Evolutionary conservation across 1,284 basidiomycete species (phyloP), one percentile per base, ranked within the genome.

Genomic region (Boletus semigastroideus): DNA sequence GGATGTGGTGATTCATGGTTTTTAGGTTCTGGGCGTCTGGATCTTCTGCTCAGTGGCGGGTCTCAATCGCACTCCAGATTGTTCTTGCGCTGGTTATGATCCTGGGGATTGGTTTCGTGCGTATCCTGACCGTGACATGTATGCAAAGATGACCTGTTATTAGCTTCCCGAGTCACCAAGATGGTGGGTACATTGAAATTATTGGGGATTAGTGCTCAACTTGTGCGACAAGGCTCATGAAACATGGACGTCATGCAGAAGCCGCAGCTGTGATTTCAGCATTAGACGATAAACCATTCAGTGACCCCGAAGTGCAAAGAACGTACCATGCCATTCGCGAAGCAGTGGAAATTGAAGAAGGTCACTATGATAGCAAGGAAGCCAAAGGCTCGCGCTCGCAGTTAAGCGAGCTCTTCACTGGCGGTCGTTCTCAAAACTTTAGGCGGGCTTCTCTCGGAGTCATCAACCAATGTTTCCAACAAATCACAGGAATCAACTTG

Each of bases 151-250:
- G 27, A 57, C 51, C 30, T 3, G 19, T 40, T 19, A 1, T 42
- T 20, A 81, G 79, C 74, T 88, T 27, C 86, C 85, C 37, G 87
- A 89, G 65, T 87, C 84, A 11, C 87, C 86, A 12, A 76, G 87
- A 66, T 90, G 82, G 67, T 69, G 20, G 13, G 58, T 45, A n/a
- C 17, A 12, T 19, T n/a, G 20, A 33, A 11, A 16, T 4, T 1
- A 5, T 1, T 34, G 16, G 6, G 12, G 16, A 17, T 14, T 2
- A 14, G 22, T 34, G 10, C 42, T 49, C 38, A 52, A 28, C 9
- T 10, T 0, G 14, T 25, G 19, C 11, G 8, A 34, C 46, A 34
- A 69, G 64, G 85, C 78, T 88, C 16, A 70, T 86, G 34, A 84
- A 82, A 63, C 76, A 79, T 42, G 82, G 81, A 14, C 76, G 80